These are phyloP conservation scores for Fraxinus albicans DNA, from an alignment of 305 asterid genomes.

Conservation along the genomic window DNA sequence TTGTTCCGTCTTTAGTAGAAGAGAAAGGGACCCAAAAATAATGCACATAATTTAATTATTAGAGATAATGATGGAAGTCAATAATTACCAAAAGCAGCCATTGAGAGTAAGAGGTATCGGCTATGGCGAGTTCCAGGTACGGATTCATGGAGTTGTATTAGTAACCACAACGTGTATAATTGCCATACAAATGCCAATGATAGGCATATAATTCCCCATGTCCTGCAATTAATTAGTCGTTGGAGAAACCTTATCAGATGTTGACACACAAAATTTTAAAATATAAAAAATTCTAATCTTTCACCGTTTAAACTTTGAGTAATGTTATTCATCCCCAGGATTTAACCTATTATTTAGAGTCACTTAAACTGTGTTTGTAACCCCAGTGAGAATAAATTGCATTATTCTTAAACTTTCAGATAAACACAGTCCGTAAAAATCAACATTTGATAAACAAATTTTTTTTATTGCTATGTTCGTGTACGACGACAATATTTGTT, in stretches of 20 bases:
- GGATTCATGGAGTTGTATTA: constrained; percentile 81
- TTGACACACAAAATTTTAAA: neutral
- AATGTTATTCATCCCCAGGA: too few relatives aligned
- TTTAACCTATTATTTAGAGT: too few relatives aligned
- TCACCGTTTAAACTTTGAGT: neutral
- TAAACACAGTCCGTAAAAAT: neutral
- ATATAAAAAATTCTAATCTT: neutral
- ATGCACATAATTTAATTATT: neutral
- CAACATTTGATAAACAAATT: too few relatives aligned
- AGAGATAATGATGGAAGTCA: neutral
- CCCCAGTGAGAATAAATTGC: too few relatives aligned
- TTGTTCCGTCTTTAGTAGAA: neutral
- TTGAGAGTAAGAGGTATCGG: constrained; percentile 73
- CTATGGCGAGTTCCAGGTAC: constrained; percentile 67
- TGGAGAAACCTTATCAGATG: neutral
- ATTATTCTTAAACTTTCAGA: neutral
- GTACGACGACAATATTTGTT: too few relatives aligned
- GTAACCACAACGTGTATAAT: constrained; percentile 73
- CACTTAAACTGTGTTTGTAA: too few relatives aligned
- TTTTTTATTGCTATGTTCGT: too few relatives aligned
- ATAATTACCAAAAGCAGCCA: constrained; percentile 73
- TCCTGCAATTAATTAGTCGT: constrained; percentile 38
- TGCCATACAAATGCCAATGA: constrained; percentile 74
- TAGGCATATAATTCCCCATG: constrained; percentile 70
- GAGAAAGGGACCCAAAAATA: neutral